Conservation (phyloP, 2,329 filamentous ascomycete genomes). For the Fusarium sp. region DNA sequence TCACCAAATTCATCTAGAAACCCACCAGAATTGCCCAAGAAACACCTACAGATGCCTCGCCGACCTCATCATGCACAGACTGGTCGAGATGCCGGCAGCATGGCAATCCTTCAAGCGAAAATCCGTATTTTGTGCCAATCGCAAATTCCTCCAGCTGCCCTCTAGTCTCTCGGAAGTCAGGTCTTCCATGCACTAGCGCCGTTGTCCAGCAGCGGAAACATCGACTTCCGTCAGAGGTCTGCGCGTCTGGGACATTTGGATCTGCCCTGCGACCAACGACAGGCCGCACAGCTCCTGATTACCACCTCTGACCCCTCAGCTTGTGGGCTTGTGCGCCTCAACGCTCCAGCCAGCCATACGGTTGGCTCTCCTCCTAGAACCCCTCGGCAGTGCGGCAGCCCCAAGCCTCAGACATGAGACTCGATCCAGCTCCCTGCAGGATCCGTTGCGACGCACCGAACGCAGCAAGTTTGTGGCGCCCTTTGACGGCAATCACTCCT, state of each 20-base stretch:
- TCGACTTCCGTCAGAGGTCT: constrained; percentile 32
- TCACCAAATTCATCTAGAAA: not conserved
- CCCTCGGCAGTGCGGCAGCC: constrained; percentile 3
- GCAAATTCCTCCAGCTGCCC: constrained; percentile 22
- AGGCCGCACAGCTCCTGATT: constrained; percentile 18
- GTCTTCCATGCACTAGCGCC: constrained; percentile 41
- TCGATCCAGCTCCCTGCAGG: constrained; percentile 11
- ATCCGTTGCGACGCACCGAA: constrained; percentile 1
- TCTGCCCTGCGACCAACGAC: constrained; percentile 25
- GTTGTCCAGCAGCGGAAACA: constrained; percentile 35
- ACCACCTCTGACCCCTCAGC: constrained; percentile 13
- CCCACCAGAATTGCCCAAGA: not conserved
- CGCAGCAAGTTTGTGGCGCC: constrained; percentile 22
- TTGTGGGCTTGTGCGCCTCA: not conserved
- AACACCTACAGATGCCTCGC: not conserved
- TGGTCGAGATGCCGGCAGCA: not conserved
- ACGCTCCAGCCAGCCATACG: not conserved
- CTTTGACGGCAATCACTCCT: constrained; percentile 10
- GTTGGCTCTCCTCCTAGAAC: not conserved
- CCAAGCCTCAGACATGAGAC: constrained; percentile 8
- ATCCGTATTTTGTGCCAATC: constrained; percentile 9
- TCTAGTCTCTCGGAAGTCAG: constrained; percentile 38
- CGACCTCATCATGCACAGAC: not conserved
- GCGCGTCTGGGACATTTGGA: constrained; percentile 22
- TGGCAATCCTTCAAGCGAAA: not conserved